phyloP scores from a whole-genome alignment of 1,284 basidiomycete species.

The Ceratobasidium sp. region DNA sequence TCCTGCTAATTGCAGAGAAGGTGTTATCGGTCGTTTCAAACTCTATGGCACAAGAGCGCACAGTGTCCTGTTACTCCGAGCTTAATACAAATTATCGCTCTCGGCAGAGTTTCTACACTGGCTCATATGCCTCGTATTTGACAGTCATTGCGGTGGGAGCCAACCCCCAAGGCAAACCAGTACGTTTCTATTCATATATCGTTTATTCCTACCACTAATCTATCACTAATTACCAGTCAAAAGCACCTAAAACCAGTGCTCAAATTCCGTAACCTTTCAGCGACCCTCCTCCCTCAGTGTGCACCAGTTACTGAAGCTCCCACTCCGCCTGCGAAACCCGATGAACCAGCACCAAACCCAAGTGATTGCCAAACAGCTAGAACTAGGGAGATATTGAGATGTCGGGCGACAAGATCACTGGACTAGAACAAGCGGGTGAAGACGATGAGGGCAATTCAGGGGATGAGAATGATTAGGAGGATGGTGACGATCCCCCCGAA shows the following conservation, averaged over 20 bases:
- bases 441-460: not conserved
- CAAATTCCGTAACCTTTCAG: slow-evolving; percentile 6
- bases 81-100: slow-evolving; percentile 55
- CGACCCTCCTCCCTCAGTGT: not conserved
- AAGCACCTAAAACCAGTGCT: not conserved
- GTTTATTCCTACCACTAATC: not conserved
- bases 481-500: not conserved
- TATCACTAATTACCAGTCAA: not conserved
- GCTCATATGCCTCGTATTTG: slow-evolving; percentile 53
- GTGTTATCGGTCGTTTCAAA: slow-evolving; percentile 57
- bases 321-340: not conserved
- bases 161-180: not conserved
- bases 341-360: not conserved
- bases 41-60: slow-evolving; percentile 61
- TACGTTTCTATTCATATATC: not conserved
- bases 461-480: not conserved
- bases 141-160: slow-evolving; percentile 26
- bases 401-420: not conserved
- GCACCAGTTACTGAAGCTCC: too few species aligned
- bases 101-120: slow-evolving; percentile 53
- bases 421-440: not conserved
- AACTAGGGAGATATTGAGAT: not conserved
- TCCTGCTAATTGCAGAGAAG: slow-evolving; percentile 54
- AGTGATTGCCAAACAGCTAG: not conserved
- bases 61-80: slow-evolving; percentile 59